phyloP scores from a whole-genome alignment of 331 rosid species.

The Malus hybrid region DNA sequence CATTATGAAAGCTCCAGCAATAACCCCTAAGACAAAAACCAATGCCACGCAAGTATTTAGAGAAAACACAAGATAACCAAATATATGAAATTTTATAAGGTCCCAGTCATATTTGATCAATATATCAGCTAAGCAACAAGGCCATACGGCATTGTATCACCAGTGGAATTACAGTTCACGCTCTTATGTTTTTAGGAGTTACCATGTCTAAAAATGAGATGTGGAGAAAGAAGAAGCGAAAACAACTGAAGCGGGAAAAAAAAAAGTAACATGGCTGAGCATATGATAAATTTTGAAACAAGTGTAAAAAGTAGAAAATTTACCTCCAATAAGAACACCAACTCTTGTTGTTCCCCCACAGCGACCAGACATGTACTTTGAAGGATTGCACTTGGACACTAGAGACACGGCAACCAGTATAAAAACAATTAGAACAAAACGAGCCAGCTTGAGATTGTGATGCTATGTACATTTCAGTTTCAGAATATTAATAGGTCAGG shows the following conservation, averaged over 20 bases:
- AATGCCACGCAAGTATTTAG: conserved; percentile 5
- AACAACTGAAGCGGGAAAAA: background rate
- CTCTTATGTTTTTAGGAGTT: background rate
- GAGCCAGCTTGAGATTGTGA: too few relatives aligned
- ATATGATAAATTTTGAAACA: background rate
- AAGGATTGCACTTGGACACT: too few relatives aligned
- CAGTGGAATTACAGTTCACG: background rate
- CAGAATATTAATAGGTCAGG: too few relatives aligned
- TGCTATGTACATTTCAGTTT: too few relatives aligned
- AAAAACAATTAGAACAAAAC: too few relatives aligned
- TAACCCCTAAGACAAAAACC: conserved; percentile 32
- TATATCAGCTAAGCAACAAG: background rate
- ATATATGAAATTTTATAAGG: background rate
- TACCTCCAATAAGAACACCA: conserved; percentile 60
- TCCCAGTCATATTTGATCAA: background rate
- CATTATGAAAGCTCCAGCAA: conserved; percentile 41
- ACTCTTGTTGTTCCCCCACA: conserved; percentile 42
- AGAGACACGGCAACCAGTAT: too few relatives aligned
- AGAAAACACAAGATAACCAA: background rate
- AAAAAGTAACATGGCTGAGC: background rate
- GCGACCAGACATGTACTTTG: conserved; percentile 23
- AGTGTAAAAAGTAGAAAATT: background rate
- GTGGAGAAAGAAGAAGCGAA: too few relatives aligned
- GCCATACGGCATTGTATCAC: background rate
- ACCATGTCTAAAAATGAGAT: background rate